Evolutionary conservation across 192 early-diverging fungal species (phyloP).

Genomic region (Linderina pennispora): DNA sequence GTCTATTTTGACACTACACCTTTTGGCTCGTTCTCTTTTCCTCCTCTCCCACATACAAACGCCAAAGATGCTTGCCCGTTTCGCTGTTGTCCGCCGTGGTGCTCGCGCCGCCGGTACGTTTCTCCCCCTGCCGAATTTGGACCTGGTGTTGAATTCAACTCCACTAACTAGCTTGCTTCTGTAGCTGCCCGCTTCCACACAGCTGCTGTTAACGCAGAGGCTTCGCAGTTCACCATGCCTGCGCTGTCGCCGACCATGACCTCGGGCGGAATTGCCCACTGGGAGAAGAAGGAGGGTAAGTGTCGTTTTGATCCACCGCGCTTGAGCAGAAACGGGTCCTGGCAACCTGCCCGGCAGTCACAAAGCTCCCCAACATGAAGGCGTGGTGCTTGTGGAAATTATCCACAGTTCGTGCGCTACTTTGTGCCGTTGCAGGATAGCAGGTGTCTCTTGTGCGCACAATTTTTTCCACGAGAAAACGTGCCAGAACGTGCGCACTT

Average conservation of each 20-base stretch:
- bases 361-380: too few relatives aligned
- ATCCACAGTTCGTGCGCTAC: neutral
- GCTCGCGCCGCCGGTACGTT: conserved; percentile 24
- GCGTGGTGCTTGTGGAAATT: neutral
- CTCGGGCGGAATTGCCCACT: conserved; percentile 84
- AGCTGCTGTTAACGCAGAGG: conserved; percentile 11
- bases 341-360: too few relatives aligned
- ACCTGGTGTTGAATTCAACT: too few relatives aligned
- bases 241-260: conserved; percentile 99
- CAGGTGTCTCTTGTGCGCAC: too few relatives aligned
- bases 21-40: neutral
- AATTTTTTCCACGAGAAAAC: too few relatives aligned
- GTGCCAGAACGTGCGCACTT: too few relatives aligned
- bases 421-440: neutral
- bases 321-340: too few relatives aligned
- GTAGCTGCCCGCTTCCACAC: conserved; percentile 70
- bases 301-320: neutral
- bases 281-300: conserved; percentile 78
- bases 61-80: conserved; percentile 23
- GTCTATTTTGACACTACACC: neutral
- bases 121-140: too few relatives aligned
- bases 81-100: conserved; percentile 24
- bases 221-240: conserved; percentile 78
- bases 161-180: too few relatives aligned
- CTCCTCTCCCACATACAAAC: neutral